Conservation (phyloP, 1,284 basidiomycete genomes). For the Mrakiaceae sp. region DNA sequence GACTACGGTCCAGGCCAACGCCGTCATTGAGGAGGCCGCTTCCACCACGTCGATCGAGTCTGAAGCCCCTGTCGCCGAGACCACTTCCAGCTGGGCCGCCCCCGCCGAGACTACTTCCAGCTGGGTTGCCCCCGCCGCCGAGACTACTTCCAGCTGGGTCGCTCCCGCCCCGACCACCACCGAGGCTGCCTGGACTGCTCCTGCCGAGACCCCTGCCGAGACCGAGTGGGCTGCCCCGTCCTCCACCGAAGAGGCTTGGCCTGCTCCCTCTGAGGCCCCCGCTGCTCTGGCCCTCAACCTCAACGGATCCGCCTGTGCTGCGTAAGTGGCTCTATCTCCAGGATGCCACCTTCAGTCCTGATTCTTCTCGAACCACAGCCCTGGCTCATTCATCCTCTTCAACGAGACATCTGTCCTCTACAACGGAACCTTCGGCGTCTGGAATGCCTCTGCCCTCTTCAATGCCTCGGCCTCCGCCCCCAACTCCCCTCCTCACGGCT, state of each 20-base stretch:
- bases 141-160: neutral
- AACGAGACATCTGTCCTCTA: conserved; percentile 8
- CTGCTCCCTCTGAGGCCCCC: neutral
- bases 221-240: neutral
- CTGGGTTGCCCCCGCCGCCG: conserved; percentile 1
- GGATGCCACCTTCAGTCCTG: no score
- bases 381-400: neutral
- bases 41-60: conserved; percentile 18
- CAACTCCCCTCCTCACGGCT: no score
- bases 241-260: neutral
- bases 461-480: no score
- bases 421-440: conserved; percentile 8
- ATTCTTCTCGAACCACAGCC: no score
- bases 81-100: conserved; percentile 17
- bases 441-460: no score
- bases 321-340: no score
- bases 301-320: no score
- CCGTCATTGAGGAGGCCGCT: conserved; percentile 10
- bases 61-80: neutral
- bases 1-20: conserved; percentile 23
- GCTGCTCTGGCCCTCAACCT: neutral
- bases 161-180: conserved; percentile 3
- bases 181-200: conserved; percentile 31
- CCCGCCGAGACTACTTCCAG: conserved; percentile 18
- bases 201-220: neutral